These are phyloP conservation scores for Nakaseomyces delphensis DNA, from an alignment of 1,139 yeast species.

Conservation along the genomic window DNA sequence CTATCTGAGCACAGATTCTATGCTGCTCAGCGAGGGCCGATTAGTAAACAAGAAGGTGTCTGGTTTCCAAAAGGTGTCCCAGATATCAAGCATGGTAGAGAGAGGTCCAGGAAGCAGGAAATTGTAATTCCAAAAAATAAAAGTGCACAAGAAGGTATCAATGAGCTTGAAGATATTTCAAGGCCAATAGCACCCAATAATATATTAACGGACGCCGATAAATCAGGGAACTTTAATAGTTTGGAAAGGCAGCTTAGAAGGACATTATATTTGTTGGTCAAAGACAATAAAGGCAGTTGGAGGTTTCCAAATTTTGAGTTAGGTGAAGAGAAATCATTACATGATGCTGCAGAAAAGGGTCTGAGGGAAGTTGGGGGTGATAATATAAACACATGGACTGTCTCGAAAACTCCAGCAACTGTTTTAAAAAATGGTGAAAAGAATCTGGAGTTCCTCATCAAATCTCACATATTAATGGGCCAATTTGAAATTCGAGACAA, in stretches of 20 bases:
- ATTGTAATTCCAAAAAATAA: constrained; percentile 51
- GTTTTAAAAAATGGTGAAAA: constrained; percentile 38
- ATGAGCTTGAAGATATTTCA: constrained; percentile 44
- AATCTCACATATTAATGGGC: constrained; percentile 89
- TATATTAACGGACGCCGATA: constrained; percentile 72
- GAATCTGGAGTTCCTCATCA: constrained; percentile 49
- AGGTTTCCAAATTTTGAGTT: constrained; percentile 62
- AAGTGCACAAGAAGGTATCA: constrained; percentile 29
- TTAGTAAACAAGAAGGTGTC: constrained; percentile 61
- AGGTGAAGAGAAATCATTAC: constrained; percentile 43
- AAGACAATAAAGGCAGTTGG: constrained; percentile 47
- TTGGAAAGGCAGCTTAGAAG: constrained; percentile 73
- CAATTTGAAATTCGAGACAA: constrained; percentile 47
- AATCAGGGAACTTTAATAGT: constrained; percentile 48
- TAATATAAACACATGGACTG: constrained; percentile 75
- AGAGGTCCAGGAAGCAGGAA: constrained; percentile 73
- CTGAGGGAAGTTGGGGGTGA: constrained; percentile 65
- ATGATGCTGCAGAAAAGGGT: constrained; percentile 68
- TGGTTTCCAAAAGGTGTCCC: constrained; percentile 80
- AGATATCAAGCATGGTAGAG: constrained; percentile 80
- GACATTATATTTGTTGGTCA: constrained; percentile 66
- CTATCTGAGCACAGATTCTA: constrained; percentile 75
- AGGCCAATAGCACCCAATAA: constrained; percentile 66
- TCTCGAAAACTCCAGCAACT: constrained; percentile 81
- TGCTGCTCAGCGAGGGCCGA: constrained; percentile 69